phyloP scores from a whole-genome alignment of 345 rosid genomes.

The Brassica napus region Da-Ae NC_063437.1:16282501-16283000 shows the following conservation, averaged over 20 bases:
- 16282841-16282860: too few relatives aligned
- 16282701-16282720: neutral
- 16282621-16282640: neutral
- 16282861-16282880: neutral
- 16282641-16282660: neutral
- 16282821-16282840: too few relatives aligned
- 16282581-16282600: too few relatives aligned
- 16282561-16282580: too few relatives aligned
- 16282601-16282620: too few relatives aligned
- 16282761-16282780: neutral
- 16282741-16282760: neutral
- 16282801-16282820: neutral
- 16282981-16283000: neutral
- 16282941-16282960: neutral
- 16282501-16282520: too few relatives aligned
- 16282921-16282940: neutral
- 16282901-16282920: neutral
- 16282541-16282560: too few relatives aligned
- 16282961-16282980: neutral
- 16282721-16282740: neutral
- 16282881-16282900: neutral
- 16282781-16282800: neutral
- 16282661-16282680: neutral
- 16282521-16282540: too few relatives aligned
- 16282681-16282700: neutral